These are phyloP conservation scores for Takakia lepidozioides DNA, from an alignment of 225 moss, liverwort and hornwort species.

Conservation along the genomic window DNA sequence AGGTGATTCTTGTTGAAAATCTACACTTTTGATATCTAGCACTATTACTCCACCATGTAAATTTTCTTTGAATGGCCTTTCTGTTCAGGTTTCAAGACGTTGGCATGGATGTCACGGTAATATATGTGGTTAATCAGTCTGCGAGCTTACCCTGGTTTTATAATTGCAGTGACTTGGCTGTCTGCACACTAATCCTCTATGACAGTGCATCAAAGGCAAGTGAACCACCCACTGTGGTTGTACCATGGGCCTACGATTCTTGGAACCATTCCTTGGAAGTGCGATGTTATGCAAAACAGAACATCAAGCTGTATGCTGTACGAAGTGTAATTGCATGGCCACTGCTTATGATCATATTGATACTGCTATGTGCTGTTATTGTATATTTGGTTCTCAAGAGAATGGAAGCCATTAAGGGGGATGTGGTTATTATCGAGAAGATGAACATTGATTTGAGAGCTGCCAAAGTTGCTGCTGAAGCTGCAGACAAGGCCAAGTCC, in stretches of 20 bases:
- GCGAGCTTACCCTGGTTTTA: slow-evolving; percentile 14
- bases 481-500: slow-evolving; percentile 43
- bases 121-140: slow-evolving; percentile 14
- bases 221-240: slow-evolving; percentile 8
- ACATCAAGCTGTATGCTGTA: slow-evolving; percentile 25
- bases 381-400: slow-evolving; percentile 29
- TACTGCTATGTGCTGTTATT: slow-evolving; percentile 31
- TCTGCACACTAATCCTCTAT: slow-evolving; percentile 26
- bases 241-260: slow-evolving; percentile 28
- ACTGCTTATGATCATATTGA: slow-evolving; percentile 39
- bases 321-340: slow-evolving; percentile 67
- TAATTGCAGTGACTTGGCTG: slow-evolving; percentile 12
- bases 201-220: slow-evolving; percentile 9
- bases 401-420: slow-evolving; percentile 36
- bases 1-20: too few relatives aligned
- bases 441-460: slow-evolving; percentile 27
- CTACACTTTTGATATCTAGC: too few relatives aligned
- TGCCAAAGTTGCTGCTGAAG: slow-evolving; percentile 36
- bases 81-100: slow-evolving; percentile 32
- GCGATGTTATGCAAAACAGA: too few relatives aligned
- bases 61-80: neutral
- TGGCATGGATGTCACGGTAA: slow-evolving; percentile 53
- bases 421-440: slow-evolving; percentile 33
- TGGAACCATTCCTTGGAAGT: too few relatives aligned
- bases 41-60: neutral